Percentiles rank a stretch among this genome's conserved stretches.
Conservation (phyloP, 1,284 basidiomycete species). For the Thelephora terrestris region DNA sequence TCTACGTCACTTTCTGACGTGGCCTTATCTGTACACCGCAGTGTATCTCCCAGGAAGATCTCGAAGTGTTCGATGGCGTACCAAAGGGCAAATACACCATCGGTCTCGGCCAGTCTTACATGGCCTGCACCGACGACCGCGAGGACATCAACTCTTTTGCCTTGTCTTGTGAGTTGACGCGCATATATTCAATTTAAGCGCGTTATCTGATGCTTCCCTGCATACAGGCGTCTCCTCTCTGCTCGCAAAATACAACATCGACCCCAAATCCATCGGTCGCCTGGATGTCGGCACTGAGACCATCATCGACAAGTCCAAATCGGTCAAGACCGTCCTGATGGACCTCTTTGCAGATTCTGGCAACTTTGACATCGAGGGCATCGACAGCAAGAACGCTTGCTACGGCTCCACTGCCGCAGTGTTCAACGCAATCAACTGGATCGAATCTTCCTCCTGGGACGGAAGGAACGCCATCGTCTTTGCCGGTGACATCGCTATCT, state of each 20-base stretch:
- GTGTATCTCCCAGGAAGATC: conserved; percentile 92
- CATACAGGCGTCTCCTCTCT: conserved; percentile 71
- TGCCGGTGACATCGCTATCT: conserved; percentile 95
- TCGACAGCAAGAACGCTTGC: conserved; percentile 99
- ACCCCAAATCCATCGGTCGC: conserved; percentile 93
- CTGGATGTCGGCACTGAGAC: conserved; percentile 98
- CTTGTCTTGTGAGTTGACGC: conserved; percentile 67
- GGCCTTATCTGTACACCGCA: conserved; percentile 20
- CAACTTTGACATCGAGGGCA: conserved; percentile 96
- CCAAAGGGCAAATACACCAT: conserved; percentile 98
- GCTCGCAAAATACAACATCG: conserved; percentile 91
- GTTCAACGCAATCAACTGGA: conserved; percentile 97
- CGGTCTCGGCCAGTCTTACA: conserved; percentile 95
- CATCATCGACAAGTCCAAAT: conserved; percentile 99
- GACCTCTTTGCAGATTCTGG: conserved; percentile 88
- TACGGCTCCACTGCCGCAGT: conserved; percentile 97
- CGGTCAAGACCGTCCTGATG: conserved; percentile 98
- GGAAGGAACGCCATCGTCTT: conserved; percentile 97
- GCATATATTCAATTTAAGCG: conserved; percentile 2
- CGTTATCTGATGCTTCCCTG: not conserved
- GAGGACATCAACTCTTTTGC: conserved; percentile 99
- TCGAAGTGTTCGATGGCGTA: conserved; percentile 94
- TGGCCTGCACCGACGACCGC: conserved; percentile 95
- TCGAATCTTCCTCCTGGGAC: conserved; percentile 96
- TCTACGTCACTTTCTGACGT: conserved; percentile 6